Evolutionary conservation across 2,329 filamentous ascomycete species (phyloP), one percentile per base, ranked within the genome.

Genomic region (Rutstroemia sp.): DNA sequence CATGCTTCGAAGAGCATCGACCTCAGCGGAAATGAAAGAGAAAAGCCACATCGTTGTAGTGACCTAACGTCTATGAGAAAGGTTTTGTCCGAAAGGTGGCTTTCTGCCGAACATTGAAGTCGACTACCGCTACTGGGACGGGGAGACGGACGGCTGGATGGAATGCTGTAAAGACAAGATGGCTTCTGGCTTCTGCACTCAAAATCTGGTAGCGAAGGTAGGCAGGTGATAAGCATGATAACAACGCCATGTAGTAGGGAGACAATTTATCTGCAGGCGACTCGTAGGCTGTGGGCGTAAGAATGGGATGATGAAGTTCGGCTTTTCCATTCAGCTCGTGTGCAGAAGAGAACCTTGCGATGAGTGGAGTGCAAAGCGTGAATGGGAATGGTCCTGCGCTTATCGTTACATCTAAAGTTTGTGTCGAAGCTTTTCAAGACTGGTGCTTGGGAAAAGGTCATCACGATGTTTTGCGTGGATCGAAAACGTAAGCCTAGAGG

Each of bases 31-130:
- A 23, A 54, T 25, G 19, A 38, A 44, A 12, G 30, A 34, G 30
- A 38, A 9, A 53, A 55, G 53, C 53, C 46, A 51, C 53, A 17
- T 45, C 36, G 53, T 50, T 55, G 19, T 39, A 44, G 17, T 36
- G 40, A 16, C 34, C 19, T 50, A 55, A 55, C 46, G 53, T 34
- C 46, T 25, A 54, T 44, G 36, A 45, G 36, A 40, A 34, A 23
- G 12, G 36, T 36, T 50, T 55, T 40, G 21, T 10, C 38, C 30
- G 30, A 34, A 42, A 44, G 36, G 38, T 36, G 46, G 53, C 38
- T 46, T 49, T 44, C 23, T 55, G 46, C 46, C 52, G 25, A 50
- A 17, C 30, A n/a, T 50, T 19, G 30, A 25, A 49, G 38, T 49
- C 27, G 44, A 54, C 34, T 54, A 30, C 51, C 51, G 51, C 34